Evolutionary conservation across 305 asterid species (phyloP), one percentile per base, ranked within the genome.

Genomic region (Rubia balearica): DNA sequence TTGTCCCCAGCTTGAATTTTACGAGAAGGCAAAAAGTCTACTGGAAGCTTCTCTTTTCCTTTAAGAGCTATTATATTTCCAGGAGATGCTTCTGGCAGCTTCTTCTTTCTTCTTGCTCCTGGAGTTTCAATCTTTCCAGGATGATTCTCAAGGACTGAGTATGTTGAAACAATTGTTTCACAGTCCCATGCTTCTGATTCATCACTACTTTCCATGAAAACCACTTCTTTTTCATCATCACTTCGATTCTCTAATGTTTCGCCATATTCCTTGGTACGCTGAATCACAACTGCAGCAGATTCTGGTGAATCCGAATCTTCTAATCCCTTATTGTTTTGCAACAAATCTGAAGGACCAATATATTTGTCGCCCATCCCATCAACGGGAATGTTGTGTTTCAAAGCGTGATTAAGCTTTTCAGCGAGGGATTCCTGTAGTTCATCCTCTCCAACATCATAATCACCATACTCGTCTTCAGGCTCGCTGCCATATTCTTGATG

Each of bases 151-250:
- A 89, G 89, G 74, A 89, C 89, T 63, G 98, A 88, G 76, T 91
- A 93, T 48, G 96, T 93, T 71, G 97, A 74, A 46, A 93, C 76
- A 11, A 93, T 88, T 56, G 97, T 89, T 77, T 91, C 98, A 72
- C 98, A 93, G 72, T 93, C 98, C 97, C 97, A 91, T 46, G 67
- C 81, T 76, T 93, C 98, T 30, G 91, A 85, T 74, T 88, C 95
- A 49, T 88, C 95, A 36, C 95, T 89, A 77, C 95, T 88, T 73
- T 87, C 93, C 68, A 84, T 86, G 64, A 86, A 83, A 81, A 85
- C 71, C 60, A 72, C 83, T 48, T 57, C 86, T 70, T 83, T 91
- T 71, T 66, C 82, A 71, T 81, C 85, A 69, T 77, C 77, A 72
- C 68, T 71, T 55, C 83, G 88, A 46, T 83, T 80, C 79, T 82